phyloP scores from a whole-genome alignment of 208 protist genomes.

The Tritrichomonas musculus region DNA sequence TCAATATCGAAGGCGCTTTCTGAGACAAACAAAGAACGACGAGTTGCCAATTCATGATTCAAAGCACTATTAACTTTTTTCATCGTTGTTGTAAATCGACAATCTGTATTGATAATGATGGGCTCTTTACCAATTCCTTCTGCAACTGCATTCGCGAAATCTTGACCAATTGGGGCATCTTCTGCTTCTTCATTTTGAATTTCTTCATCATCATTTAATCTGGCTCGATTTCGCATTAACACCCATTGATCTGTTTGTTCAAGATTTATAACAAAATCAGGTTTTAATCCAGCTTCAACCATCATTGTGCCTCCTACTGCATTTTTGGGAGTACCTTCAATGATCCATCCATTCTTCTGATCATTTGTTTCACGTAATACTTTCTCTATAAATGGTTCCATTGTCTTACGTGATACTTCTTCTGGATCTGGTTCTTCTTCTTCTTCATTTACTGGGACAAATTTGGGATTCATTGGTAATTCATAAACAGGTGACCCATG shows the following conservation, averaged over 20 bases:
- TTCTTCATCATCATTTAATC: background rate
- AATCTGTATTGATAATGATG: background rate
- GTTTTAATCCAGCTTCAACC: background rate
- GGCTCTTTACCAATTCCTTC: background rate
- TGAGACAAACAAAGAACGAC: background rate
- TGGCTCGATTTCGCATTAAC: background rate
- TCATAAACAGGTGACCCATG: background rate
- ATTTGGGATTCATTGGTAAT: background rate
- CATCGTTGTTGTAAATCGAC: slow-evolving; percentile 1
- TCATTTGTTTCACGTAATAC: background rate
- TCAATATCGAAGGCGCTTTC: background rate
- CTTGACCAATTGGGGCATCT: background rate
- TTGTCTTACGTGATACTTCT: background rate
- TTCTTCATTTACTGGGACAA: background rate
- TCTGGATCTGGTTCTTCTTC: slow-evolving; percentile 8
- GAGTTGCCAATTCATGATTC: background rate
- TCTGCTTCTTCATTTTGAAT: slow-evolving; percentile 17
- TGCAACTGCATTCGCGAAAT: background rate
- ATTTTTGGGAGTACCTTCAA: background rate
- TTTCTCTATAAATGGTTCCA: background rate
- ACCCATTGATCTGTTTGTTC: background rate
- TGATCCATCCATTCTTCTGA: slow-evolving; percentile 17
- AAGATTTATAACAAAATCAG: slow-evolving; percentile 3
- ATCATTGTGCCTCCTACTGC: background rate
- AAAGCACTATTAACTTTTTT: background rate